Evolutionary conservation across 2,329 filamentous ascomycete genomes (phyloP).

Genomic region (Neofusicoccum umdonicola): DNA sequence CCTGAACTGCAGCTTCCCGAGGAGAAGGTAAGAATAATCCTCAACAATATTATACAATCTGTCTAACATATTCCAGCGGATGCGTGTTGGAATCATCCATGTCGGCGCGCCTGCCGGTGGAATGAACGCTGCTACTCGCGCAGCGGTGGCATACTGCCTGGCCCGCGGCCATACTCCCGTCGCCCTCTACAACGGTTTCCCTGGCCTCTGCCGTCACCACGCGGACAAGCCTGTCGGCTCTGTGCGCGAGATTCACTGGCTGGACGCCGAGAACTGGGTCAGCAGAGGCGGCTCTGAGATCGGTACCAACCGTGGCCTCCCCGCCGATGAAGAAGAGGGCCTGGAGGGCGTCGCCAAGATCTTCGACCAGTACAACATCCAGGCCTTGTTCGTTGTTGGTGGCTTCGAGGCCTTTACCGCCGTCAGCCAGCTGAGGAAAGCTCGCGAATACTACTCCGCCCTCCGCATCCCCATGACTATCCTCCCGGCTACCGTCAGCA

Average conservation of each 20-base stretch:
- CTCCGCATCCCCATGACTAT: constrained; percentile 91
- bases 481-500: constrained; percentile 94
- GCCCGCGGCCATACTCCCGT: constrained; percentile 88
- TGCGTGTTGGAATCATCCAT: constrained; percentile 94
- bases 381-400: constrained; percentile 87
- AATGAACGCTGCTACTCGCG: constrained; percentile 95
- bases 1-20: constrained; percentile 66
- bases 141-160: constrained; percentile 88
- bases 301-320: constrained; percentile 92
- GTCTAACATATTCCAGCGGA: constrained; percentile 54
- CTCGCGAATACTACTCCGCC: constrained; percentile 71
- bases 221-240: constrained; percentile 76
- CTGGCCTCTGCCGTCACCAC: constrained; percentile 88
- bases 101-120: constrained; percentile 94
- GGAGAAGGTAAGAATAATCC: constrained; percentile 56
- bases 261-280: constrained; percentile 93
- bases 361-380: constrained; percentile 83
- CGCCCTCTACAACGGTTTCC: constrained; percentile 95
- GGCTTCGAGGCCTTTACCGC: constrained; percentile 97
- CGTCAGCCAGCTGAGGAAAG: constrained; percentile 80
- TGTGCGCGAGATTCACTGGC: constrained; percentile 83
- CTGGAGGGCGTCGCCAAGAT: constrained; percentile 78
- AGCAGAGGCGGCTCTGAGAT: constrained; percentile 97
- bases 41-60: neutral
- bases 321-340: constrained; percentile 63